Evolutionary conservation across 805 yeast genomes (phyloP), one percentile per base, ranked within the genome.

Genomic region (Yamadazyma insecticola): DNA sequence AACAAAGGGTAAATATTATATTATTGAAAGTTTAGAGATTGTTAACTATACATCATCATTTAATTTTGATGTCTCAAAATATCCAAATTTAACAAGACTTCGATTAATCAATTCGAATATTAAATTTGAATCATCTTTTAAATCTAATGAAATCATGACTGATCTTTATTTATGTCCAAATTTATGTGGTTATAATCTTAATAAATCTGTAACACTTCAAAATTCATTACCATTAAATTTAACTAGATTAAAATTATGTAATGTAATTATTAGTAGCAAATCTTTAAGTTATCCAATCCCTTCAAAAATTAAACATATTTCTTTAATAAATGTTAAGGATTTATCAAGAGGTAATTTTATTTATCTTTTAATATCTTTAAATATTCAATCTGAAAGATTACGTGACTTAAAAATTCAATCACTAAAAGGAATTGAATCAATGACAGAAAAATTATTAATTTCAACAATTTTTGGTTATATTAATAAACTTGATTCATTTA

Each of bases 21-120:
- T 26, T 3, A 17, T 31, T 6, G 8, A 35, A n/a, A 27, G 30
- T 17, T 33, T 37, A 10, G 13, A 18, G 26, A n/a, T 48, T 6
- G 33, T 36, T 0, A 47, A 47, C 24, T 43, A 29, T 28, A 22
- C 25, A 3, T 45, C 39, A 6, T 30, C 37, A 4, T 43, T 44
- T 20, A 22, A 20, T 10, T 34, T 43, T 19, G 43, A 44, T 26
- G 29, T 35, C 22, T n/a, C 22, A 6, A 22, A 31, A 11, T 37
- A 41, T 14, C 32, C 35, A 6, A 31, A 29, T 10, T 30, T 49
- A n/a, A 23, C 26, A n/a, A 29, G 35, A 22, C n/a, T 46, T 4
- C 43, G 54, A 51, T 18, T 41, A 10, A 40, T 39, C 6, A 41
- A 47, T 28, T 41, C 45, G 17, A 42, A 42, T 30, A 26, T 44